Evolutionary conservation across 805 yeast species (phyloP), one percentile per base, ranked within the genome.

Genomic region (Scheffersomyces amazonensis): DNA sequence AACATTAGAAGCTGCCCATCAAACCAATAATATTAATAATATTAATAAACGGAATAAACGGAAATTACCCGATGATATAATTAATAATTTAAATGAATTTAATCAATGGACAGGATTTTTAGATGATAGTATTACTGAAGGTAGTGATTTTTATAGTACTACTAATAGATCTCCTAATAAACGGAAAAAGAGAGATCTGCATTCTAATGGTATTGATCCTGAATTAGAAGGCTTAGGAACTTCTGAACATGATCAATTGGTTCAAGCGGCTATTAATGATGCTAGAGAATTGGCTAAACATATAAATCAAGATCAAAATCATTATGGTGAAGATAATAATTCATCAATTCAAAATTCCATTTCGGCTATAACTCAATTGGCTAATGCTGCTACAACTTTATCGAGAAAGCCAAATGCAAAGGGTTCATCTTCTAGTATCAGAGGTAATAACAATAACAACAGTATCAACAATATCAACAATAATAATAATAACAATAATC

Each of bases 231-330:
- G 54, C 2, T 49, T 67, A 36, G 64, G 60, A 28, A 36, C 57
- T 1, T 49, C 70, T 3, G 81, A 78, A 30, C 84, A 80, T 48
- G 84, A 78, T 40, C 82, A 75, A 46, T 62, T 83, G 39, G 88
- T 81, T 9, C 79, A 81, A 42, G 87, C 82, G 33, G 87, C 86
- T 1, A 79, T 83, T 32, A 65, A 80, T 44, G 86, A 82, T 49
- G 86, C 87, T 0, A 70, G 82, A 36, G 78, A 81, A 30, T 66
- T 82, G 40, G 81, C 83, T 16, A 69, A 66, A 45, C 68, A 63
- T 19, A 30, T 36, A 16, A 18, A 34, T 27, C 17, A 27, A 6
- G 13, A 9, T 6, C 16, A 17, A 13, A n/a, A 27, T 27, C 12
- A 13, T 27, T 13, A 5, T 27, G 7, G 12, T 16, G 9, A 16